Evolutionary conservation across 2,329 filamentous ascomycete species (phyloP).

Genomic region (Diaporthe ampelina): DNA sequence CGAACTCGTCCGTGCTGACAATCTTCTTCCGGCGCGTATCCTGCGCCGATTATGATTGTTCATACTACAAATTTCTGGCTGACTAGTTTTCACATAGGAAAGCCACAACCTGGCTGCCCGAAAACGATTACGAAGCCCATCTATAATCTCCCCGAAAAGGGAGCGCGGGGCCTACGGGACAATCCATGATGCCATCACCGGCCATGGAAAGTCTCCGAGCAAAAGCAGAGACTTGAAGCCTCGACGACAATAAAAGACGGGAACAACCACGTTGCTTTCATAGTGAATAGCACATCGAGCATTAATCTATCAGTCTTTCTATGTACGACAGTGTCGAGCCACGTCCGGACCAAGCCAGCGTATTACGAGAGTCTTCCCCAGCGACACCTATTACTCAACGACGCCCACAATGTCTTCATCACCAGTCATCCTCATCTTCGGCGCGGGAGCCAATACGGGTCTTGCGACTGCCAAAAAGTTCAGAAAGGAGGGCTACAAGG

Average conservation of each 20-base stretch:
- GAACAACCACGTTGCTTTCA: too few species aligned
- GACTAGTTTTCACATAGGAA: background rate
- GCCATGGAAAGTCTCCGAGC: background rate
- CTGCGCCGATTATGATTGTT: background rate
- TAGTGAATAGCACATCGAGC: too few species aligned
- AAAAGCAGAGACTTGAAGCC: background rate
- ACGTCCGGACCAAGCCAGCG: too few species aligned
- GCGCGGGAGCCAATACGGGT: conserved; percentile 58
- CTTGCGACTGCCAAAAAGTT: conserved; percentile 54
- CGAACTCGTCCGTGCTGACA: background rate
- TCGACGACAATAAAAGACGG: background rate
- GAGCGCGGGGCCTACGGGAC: background rate
- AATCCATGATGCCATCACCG: background rate
- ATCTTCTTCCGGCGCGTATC: background rate
- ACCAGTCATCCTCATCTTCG: conserved; percentile 56
- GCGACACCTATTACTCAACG: too few species aligned
- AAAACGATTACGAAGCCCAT: background rate
- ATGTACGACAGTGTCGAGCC: too few species aligned
- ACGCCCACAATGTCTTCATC: conserved; percentile 29
- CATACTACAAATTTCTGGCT: too few species aligned
- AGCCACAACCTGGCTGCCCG: background rate
- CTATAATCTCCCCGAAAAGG: background rate
- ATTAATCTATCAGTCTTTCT: too few species aligned
- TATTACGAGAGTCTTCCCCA: too few species aligned
- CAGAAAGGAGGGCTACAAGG: conserved; percentile 56